phyloP scores from a whole-genome alignment of 2,329 filamentous ascomycete species.

The Scedosporium aurantiacum region DNA sequence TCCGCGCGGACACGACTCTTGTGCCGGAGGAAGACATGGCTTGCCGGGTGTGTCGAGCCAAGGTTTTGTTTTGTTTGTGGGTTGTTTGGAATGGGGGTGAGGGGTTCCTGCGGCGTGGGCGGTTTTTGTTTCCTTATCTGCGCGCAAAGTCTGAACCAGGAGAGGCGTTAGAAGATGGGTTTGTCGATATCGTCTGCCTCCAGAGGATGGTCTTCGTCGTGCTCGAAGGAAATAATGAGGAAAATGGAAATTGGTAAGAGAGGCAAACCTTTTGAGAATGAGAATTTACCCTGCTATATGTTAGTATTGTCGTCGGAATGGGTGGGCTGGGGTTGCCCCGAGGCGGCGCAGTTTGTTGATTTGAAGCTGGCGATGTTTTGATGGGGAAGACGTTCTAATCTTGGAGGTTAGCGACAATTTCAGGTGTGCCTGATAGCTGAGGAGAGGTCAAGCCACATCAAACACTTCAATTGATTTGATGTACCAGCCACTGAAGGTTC shows the following conservation, averaged over 20 bases:
- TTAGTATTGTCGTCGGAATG: neutral
- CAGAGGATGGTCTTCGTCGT: neutral
- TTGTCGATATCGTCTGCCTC: neutral
- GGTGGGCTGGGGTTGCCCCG: neutral
- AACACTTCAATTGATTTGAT: neutral
- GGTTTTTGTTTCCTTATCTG: too few relatives aligned
- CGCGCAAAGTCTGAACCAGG: too few relatives aligned
- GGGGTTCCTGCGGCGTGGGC: neutral
- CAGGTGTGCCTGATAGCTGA: neutral
- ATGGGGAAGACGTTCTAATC: neutral
- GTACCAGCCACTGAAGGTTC: neutral
- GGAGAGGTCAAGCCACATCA: neutral
- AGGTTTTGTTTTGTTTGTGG: neutral
- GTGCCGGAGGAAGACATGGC: conserved; percentile 1
- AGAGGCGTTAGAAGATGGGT: too few relatives aligned
- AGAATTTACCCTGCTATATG: neutral
- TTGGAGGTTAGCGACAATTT: neutral
- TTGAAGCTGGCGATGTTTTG: neutral
- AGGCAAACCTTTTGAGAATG: neutral
- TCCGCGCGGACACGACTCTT: conserved; percentile 17
- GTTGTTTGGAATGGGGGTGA: neutral
- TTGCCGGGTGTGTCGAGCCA: neutral
- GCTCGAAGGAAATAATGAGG: neutral
- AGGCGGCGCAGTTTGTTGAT: neutral
- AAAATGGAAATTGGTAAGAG: neutral